These are phyloP conservation scores for Ceraceosorus guamensis DNA, from an alignment of 1,284 basidiomycete species.

Conservation along the genomic window DNA sequence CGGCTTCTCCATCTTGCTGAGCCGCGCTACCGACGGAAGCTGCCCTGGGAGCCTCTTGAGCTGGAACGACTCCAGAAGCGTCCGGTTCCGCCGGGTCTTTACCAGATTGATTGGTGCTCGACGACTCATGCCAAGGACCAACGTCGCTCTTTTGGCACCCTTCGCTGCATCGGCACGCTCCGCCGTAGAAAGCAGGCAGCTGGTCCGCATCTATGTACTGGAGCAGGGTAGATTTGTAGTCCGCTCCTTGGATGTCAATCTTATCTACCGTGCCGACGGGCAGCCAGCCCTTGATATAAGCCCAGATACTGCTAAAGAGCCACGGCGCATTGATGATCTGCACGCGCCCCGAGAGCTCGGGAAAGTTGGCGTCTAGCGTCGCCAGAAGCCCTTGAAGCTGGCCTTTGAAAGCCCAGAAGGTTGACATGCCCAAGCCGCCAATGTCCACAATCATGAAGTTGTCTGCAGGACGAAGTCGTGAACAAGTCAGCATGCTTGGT, in stretches of 20 bases:
- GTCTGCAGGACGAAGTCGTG: constrained; percentile 35
- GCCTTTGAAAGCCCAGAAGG: constrained; percentile 35
- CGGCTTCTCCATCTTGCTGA: too few relatives aligned
- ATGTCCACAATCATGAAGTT: constrained; percentile 46
- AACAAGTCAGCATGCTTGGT: too few relatives aligned
- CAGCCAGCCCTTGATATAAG: constrained; percentile 43
- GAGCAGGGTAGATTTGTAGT: constrained; percentile 25
- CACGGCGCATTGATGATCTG: constrained; percentile 45
- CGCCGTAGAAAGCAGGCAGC: constrained; percentile 37
- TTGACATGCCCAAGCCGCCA: constrained; percentile 32
- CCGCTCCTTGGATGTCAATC: constrained; percentile 38
- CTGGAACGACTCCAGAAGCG: too few relatives aligned
- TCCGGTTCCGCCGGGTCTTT: too few relatives aligned
- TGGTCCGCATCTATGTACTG: constrained; percentile 27
- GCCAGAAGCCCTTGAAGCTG: constrained; percentile 38
- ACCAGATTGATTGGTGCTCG: too few relatives aligned
- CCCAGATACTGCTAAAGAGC: constrained; percentile 41
- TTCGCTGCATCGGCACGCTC: constrained; percentile 28
- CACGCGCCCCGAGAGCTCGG: constrained; percentile 39
- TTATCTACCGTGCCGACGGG: constrained; percentile 40
- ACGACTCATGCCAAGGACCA: constrained; percentile 32
- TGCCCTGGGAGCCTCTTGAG: too few relatives aligned
- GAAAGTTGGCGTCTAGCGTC: constrained; percentile 43
- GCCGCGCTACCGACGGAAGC: too few relatives aligned
- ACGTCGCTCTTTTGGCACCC: constrained; percentile 27